phyloP scores from a whole-genome alignment of 1,284 basidiomycete species.

The Paramarasmius palmivorus region DNA sequence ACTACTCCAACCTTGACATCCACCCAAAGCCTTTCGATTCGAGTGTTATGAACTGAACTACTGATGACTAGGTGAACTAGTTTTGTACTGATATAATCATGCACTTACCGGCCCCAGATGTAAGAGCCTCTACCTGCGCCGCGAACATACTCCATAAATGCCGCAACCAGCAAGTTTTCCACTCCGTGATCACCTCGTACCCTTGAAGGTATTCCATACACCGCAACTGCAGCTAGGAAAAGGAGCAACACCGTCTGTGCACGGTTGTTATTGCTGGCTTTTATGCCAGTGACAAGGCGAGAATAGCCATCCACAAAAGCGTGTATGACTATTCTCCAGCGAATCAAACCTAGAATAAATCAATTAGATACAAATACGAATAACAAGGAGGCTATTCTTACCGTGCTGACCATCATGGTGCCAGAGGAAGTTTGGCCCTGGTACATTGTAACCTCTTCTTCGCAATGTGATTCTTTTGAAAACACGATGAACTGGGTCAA shows the following conservation, averaged over 20 bases:
- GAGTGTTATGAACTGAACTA: slow-evolving; percentile 9
- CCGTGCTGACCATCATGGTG: slow-evolving; percentile 18
- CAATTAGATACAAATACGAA: too few relatives aligned
- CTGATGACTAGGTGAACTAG: too few relatives aligned
- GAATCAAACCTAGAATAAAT: slow-evolving; percentile 14
- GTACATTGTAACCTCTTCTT: slow-evolving; percentile 9
- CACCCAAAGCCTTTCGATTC: slow-evolving; percentile 12
- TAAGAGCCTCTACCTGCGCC: slow-evolving; percentile 23
- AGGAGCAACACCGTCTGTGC: slow-evolving; percentile 23
- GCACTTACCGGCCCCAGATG: slow-evolving; percentile 24
- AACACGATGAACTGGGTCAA: slow-evolving; percentile 16
- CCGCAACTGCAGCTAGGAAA: slow-evolving; percentile 19
- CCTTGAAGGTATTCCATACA: slow-evolving; percentile 23
- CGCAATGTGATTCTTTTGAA: slow-evolving; percentile 15
- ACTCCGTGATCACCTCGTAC: slow-evolving; percentile 27
- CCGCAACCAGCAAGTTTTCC: slow-evolving; percentile 26
- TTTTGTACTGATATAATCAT: too few relatives aligned
- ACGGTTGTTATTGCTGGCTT: slow-evolving; percentile 11
- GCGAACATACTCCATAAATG: slow-evolving; percentile 19
- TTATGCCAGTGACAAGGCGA: slow-evolving; percentile 4
- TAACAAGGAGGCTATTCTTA: too few relatives aligned
- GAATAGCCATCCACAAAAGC: slow-evolving; percentile 16
- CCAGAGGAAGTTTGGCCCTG: slow-evolving; percentile 18
- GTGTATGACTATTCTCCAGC: slow-evolving; percentile 12
- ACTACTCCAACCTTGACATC: slow-evolving; percentile 2